Conservation (phyloP, 768 basidiomycete genomes). For the Leccinum subgranulosum region DNA sequence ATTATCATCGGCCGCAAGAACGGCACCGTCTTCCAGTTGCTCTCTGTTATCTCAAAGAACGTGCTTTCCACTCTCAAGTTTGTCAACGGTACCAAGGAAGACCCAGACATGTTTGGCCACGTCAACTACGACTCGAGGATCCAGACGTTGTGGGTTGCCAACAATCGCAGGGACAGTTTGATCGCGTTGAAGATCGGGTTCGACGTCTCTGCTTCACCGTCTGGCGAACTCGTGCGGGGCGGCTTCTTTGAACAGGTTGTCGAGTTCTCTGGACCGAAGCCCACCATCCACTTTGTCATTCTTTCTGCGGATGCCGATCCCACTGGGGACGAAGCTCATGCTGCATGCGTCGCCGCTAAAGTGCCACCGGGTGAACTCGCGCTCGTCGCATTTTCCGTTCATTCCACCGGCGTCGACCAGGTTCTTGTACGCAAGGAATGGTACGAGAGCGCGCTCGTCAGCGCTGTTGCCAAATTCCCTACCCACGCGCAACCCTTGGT, state of each 20-base stretch:
- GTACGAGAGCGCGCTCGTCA: slow-evolving; percentile 59
- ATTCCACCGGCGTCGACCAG: slow-evolving; percentile 86
- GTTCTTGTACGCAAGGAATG: slow-evolving; percentile 83
- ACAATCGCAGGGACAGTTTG: slow-evolving; percentile 80
- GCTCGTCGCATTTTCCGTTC: slow-evolving; percentile 85
- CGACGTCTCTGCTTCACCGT: slow-evolving; percentile 52
- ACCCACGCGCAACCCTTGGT: slow-evolving; percentile 34
- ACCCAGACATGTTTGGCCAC: slow-evolving; percentile 86
- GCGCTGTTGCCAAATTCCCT: slow-evolving; percentile 55
- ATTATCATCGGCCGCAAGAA: slow-evolving; percentile 81
- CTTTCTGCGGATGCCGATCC: slow-evolving; percentile 83
- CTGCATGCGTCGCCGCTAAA: slow-evolving; percentile 81
- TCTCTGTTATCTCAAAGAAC: slow-evolving; percentile 69
- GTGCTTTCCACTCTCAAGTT: slow-evolving; percentile 81
- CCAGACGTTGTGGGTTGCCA: slow-evolving; percentile 85
- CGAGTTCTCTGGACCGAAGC: slow-evolving; percentile 80
- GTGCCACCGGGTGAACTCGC: slow-evolving; percentile 73
- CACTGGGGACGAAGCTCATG: slow-evolving; percentile 76
- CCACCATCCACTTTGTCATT: slow-evolving; percentile 88
- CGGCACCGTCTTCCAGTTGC: slow-evolving; percentile 79
- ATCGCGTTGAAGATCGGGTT: slow-evolving; percentile 75
- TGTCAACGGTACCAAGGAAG: slow-evolving; percentile 64
- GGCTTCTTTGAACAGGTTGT: slow-evolving; percentile 78
- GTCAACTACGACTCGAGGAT: slow-evolving; percentile 82
- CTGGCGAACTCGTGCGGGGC: slow-evolving; percentile 59